Conservation (phyloP, 495 filamentous ascomycete genomes). For the Aspergillus mulundensis region DNA sequence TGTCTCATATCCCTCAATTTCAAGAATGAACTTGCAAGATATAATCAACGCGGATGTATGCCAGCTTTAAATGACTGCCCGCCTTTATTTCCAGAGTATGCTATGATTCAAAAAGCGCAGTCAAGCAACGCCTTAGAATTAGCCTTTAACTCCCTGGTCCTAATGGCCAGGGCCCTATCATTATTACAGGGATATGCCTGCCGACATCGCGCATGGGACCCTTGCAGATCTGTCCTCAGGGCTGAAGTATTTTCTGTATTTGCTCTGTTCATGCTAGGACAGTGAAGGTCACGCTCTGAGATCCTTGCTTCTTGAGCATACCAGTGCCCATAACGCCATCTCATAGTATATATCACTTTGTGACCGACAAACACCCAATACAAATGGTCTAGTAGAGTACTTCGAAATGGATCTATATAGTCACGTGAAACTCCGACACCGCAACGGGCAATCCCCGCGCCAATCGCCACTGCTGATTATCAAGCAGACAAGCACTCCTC, state of each 20-base stretch:
- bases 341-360: neutral
- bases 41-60: no score
- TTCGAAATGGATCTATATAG: no score
- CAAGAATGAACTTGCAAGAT: no score
- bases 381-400: no score
- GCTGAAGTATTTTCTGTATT: neutral
- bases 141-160: neutral
- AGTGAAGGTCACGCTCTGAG: neutral
- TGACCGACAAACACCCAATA: neutral
- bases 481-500: constrained; percentile 27
- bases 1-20: no score
- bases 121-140: neutral
- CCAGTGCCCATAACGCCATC: neutral
- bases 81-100: neutral
- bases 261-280: neutral
- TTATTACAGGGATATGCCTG: neutral
- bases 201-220: neutral
- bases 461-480: constrained; percentile 37
- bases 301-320: neutral
- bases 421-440: constrained; percentile 21
- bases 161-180: neutral
- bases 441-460: constrained; percentile 22
- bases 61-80: neutral
- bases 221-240: neutral
- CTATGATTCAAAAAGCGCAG: neutral